Evolutionary conservation across 495 filamentous ascomycete genomes (phyloP).

Genomic region (Trichoderma asperelloides): DNA sequence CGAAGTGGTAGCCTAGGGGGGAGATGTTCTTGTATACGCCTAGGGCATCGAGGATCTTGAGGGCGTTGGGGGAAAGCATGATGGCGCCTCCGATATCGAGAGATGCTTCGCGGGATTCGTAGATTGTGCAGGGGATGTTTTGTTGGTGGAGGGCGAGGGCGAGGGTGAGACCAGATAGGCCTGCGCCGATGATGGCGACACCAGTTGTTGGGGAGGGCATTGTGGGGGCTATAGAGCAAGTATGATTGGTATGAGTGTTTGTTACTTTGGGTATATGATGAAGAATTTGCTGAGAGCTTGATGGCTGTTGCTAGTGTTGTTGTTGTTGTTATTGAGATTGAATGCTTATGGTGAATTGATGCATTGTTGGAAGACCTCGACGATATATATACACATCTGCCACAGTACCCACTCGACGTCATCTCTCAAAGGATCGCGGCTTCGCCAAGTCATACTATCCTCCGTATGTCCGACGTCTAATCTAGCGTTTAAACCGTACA

Average conservation of each 20-base stretch:
- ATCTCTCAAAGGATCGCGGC: background rate
- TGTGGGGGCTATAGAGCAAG: background rate
- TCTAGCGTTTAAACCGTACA: background rate
- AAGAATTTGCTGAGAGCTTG: too few relatives aligned
- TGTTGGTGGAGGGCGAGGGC: slow-evolving; percentile 35
- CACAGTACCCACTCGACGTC: background rate
- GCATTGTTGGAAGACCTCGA: background rate
- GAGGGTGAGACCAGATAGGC: slow-evolving; percentile 29
- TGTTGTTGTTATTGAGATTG: background rate
- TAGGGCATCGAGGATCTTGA: slow-evolving; percentile 37
- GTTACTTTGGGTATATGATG: background rate
- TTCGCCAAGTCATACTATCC: background rate
- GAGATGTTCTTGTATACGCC: slow-evolving; percentile 35
- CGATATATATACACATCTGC: background rate
- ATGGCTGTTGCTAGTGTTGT: background rate
- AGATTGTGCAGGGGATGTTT: slow-evolving; percentile 33
- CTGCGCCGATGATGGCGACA: slow-evolving; percentile 18
- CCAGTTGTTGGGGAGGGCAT: slow-evolving; percentile 7
- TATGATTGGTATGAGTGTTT: background rate
- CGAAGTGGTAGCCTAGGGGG: slow-evolving; percentile 24
- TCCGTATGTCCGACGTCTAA: background rate
- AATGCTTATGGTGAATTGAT: background rate
- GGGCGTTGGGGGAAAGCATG: slow-evolving; percentile 44
- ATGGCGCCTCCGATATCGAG: slow-evolving; percentile 38
- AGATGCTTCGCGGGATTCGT: slow-evolving; percentile 25